These are phyloP conservation scores for Amaranthus tricolor DNA, from an alignment of 179 eudicot genomes.

Conservation along the genomic window DNA sequence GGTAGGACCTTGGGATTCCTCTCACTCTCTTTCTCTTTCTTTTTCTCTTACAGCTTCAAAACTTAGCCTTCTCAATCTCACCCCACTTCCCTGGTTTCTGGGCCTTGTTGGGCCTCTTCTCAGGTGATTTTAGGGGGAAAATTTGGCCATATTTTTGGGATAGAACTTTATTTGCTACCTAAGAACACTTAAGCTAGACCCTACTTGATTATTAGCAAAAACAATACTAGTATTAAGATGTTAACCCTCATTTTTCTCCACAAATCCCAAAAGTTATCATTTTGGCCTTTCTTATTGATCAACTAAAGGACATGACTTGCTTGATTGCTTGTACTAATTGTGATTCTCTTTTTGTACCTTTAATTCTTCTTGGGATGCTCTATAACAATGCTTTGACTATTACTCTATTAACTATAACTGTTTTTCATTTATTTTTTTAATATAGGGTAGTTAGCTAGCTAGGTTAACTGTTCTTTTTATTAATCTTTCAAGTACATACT, in stretches of 20 bases:
- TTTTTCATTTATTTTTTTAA: background rate
- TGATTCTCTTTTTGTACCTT: conserved; percentile 16
- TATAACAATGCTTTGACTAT: conserved; percentile 11
- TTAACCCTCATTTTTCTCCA: conserved; percentile 9
- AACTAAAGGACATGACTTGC: conserved; percentile 14
- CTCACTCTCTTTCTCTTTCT: background rate
- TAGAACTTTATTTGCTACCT: background rate
- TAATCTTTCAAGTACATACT: background rate
- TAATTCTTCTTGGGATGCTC: background rate
- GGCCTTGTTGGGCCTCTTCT: conserved; percentile 34
- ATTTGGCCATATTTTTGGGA: conserved; percentile 14
- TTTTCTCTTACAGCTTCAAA: background rate
- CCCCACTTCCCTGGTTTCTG: conserved; percentile 3
- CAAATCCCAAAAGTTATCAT: conserved; percentile 5
- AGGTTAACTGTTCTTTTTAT: background rate
- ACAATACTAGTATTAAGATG: conserved; percentile 15
- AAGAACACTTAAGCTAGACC: background rate
- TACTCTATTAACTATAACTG: background rate
- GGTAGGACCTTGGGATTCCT: conserved; percentile 18
- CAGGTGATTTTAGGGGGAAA: conserved; percentile 27
- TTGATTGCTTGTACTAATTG: conserved; percentile 14
- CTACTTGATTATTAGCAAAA: conserved; percentile 17
- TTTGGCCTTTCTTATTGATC: conserved; percentile 23
- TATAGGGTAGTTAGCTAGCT: background rate
- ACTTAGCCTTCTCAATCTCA: background rate